Conservation (phyloP, 768 basidiomycete species). For the Mycena olivaceomarginata region DNA sequence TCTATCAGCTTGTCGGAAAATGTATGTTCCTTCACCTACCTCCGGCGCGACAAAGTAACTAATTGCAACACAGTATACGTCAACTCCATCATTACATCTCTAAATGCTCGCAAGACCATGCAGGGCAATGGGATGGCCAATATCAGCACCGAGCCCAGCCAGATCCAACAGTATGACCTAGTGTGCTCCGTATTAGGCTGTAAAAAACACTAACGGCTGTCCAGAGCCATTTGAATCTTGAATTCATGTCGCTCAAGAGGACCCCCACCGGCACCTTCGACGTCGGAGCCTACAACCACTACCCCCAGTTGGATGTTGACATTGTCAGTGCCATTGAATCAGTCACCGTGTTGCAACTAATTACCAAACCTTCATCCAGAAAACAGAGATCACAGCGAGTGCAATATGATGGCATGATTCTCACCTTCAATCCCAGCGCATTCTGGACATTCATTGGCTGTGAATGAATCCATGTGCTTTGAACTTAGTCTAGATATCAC, state of each 20-base stretch:
- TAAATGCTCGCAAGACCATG: neutral
- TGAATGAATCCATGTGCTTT: no score
- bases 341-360: neutral
- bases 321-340: neutral
- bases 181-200: neutral
- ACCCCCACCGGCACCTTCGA: neutral
- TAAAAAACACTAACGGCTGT: neutral
- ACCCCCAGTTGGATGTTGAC: neutral
- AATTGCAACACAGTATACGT: slow-evolving; percentile 7
- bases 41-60: neutral
- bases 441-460: no score
- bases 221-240: neutral
- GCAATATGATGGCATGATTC: no score
- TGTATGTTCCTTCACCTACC: neutral
- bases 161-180: neutral
- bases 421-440: no score
- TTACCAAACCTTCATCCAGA: neutral
- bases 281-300: neutral
- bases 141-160: neutral
- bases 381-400: no score
- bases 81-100: neutral
- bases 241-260: neutral
- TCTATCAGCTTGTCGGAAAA: slow-evolving; percentile 9
- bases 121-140: neutral
- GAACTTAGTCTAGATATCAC: no score